Base-by-base conservation (phyloP, 805 yeast genomes). In the Clavispora vitiphila region DNA sequence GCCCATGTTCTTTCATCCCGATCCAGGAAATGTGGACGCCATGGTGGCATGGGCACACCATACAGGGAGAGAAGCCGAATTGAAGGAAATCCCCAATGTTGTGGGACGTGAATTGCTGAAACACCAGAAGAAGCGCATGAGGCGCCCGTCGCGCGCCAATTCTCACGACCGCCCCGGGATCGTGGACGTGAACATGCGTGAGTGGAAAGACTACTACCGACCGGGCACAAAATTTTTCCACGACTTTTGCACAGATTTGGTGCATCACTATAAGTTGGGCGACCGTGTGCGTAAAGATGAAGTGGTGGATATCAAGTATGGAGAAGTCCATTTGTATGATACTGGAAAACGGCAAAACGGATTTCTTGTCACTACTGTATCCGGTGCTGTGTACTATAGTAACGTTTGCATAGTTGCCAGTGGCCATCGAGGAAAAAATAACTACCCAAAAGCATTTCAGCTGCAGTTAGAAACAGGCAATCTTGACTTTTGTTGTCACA, bases 1-100 rank as follows among this genome's bases (percentile, higher is more conserved):
- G 5, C 76, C 77, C 3, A 72, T 72, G 76, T 70, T 71, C 42
- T 72, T 72, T 48, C 77, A 71, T 40, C 67, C 68, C 0, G 76
- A 72, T 42, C 75, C 76, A 0, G 61, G 55, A 3, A 69, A 68
- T 47, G 54, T 71, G 8, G 77, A 71, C 48, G 74, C 70, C 0
- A 47, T 72, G 58, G 62, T 64, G n/a, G 63, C 66, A 7, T 71
- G 53, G 54, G 71, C 77, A 1, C 59, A 62, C 41, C 39, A 43
- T 10, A 44, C 53, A 23, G 53, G 54, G 19, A 43, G 74, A 15
- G 66, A 69, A 39, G 44, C 48, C 9, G 72, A 69, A 35, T 49
- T 71, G 40, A 61, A 55, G 56, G 74, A 70, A 44, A 70, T 72
- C 34, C 55, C 60, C 25, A 61, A 67, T 38, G 73, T 71, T 14